A percentile compares a stretch with the other conserved stretches of the same genome.
phyloP scores from a whole-genome alignment of 768 basidiomycete genomes.

The Podaxis rugospora region DNA sequence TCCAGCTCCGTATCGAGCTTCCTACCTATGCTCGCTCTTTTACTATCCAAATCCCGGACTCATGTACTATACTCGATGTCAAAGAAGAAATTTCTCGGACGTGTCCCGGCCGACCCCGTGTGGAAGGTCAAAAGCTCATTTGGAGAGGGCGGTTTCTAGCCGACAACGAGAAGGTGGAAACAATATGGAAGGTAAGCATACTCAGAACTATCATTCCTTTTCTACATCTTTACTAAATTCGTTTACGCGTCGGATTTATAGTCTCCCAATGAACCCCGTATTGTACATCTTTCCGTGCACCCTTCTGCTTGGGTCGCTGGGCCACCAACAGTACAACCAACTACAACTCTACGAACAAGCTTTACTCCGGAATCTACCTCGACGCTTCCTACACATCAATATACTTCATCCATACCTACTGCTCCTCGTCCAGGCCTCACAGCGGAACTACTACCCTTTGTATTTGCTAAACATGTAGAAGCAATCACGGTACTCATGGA shows the following conservation, averaged over 20 bases:
- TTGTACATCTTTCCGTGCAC: conserved; percentile 76
- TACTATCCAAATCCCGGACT: conserved; percentile 41
- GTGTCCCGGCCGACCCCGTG: conserved; percentile 61
- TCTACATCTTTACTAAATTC: conserved; percentile 7
- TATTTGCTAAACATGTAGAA: conserved; percentile 38
- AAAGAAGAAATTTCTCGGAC: conserved; percentile 59
- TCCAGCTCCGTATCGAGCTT: conserved; percentile 64
- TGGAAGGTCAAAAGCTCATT: conserved; percentile 73
- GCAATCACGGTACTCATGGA: conserved; percentile 34
- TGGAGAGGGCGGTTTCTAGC: conserved; percentile 66
- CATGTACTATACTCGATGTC: conserved; percentile 53
- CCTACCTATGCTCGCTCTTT: conserved; percentile 74
- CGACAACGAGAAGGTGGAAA: conserved; percentile 60
- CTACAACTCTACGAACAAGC: conserved; percentile 16
- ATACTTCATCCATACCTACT: background rate
- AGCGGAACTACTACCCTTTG: conserved; percentile 26
- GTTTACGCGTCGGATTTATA: conserved; percentile 23
- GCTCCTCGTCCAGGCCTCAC: conserved; percentile 15
- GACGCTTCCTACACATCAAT: conserved; percentile 2
- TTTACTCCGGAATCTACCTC: background rate
- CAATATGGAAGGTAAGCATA: conserved; percentile 63
- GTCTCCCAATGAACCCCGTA: conserved; percentile 52
- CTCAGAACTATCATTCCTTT: background rate
- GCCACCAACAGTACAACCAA: conserved; percentile 36
- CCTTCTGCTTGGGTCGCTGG: conserved; percentile 66